Evolutionary conservation across 768 basidiomycete genomes (phyloP).

Genomic region (Tricholomella constricta): DNA sequence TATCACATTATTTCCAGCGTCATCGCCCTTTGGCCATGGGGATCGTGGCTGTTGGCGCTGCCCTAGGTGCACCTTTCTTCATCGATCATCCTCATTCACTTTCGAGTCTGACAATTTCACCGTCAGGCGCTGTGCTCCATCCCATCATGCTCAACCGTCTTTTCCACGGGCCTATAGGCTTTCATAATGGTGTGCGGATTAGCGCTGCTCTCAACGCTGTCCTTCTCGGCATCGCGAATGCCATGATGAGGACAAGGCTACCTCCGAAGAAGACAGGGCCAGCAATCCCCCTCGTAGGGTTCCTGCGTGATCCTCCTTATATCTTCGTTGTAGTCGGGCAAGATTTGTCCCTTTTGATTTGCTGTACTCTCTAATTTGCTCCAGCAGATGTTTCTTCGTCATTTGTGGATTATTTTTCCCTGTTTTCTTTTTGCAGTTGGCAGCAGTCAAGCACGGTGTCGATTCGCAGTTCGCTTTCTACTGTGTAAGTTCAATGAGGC

Average conservation of each 20-base stretch:
- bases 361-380: neutral
- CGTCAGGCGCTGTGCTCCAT: constrained; percentile 52
- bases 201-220: constrained; percentile 37
- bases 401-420: constrained; percentile 45
- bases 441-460: constrained; percentile 45
- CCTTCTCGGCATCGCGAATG: constrained; percentile 33
- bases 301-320: constrained; percentile 35
- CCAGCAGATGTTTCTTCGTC: constrained; percentile 26
- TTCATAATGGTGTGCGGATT: constrained; percentile 40
- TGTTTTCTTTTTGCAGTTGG: constrained; percentile 53
- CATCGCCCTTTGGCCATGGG: constrained; percentile 52
- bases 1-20: constrained; percentile 52
- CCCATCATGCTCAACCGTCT: constrained; percentile 61
- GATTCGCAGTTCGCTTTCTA: constrained; percentile 48
- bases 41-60: constrained; percentile 29
- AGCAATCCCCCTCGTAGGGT: constrained; percentile 24
- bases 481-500: constrained; percentile 31
- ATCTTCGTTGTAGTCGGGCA: constrained; percentile 20
- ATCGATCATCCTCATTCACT: neutral
- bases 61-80: neutral
- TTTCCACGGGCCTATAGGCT: constrained; percentile 37
- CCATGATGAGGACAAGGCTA: constrained; percentile 37
- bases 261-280: constrained; percentile 29
- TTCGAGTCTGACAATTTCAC: neutral
- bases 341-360: neutral